Evolutionary conservation across 163 green algal genomes (phyloP).

Genomic region (Scenedesmus sp.): DNA sequence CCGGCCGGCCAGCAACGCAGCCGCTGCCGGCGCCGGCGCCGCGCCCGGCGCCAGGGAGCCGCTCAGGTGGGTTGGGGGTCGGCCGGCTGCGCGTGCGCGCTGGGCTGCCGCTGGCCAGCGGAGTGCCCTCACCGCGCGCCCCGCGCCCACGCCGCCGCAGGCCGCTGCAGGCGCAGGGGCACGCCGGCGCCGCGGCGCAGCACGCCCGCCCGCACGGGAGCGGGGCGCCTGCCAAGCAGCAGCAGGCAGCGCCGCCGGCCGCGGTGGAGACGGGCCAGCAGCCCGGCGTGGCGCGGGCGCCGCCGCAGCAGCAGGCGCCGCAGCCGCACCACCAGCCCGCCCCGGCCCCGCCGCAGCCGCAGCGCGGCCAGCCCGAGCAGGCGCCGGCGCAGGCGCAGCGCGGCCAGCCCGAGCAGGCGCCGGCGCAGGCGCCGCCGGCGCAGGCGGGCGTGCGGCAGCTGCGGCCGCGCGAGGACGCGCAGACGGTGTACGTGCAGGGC

Average conservation of each 20-base stretch:
- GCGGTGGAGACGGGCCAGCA: no score
- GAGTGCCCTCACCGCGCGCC: no score
- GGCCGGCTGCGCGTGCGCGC: no score
- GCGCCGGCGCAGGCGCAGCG: neutral
- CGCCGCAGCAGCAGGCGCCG: constrained; percentile 23
- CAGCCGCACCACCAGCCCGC: constrained; percentile 4
- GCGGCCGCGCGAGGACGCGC: constrained; percentile 32
- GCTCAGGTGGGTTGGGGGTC: constrained; percentile 13
- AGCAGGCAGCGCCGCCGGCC: neutral
- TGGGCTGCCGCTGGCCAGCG: no score
- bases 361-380: neutral
- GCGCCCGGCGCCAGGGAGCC: neutral
- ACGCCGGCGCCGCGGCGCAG: no score
- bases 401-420: constrained; percentile 40
- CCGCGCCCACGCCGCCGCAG: no score
- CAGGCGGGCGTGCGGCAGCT: neutral
- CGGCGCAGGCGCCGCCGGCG: constrained; percentile 4
- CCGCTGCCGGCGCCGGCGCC: constrained; percentile 4
- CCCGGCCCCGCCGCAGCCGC: constrained; percentile 18
- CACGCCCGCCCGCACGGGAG: no score
- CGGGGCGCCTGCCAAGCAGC: no score
- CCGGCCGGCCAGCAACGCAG: constrained; percentile 7
- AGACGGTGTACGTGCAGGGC: constrained; percentile 75
- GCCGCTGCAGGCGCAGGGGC: neutral
- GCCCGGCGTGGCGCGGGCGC: no score